phyloP scores from a whole-genome alignment of 352 stramenopile genomes.

The Pythium aristosporum region DNA sequence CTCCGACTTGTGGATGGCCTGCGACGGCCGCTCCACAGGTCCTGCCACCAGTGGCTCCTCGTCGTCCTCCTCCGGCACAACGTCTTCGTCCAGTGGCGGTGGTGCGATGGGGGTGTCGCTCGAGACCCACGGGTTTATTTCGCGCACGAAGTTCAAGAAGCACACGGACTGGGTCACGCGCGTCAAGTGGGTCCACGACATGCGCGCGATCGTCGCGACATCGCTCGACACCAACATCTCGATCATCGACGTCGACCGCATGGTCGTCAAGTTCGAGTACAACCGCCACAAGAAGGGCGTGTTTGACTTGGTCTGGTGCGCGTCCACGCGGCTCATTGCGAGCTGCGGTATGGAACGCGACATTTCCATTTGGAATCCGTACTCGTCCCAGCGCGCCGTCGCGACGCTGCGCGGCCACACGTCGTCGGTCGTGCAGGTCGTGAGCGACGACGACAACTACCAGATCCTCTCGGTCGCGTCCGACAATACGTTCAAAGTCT shows the following conservation, averaged over 20 bases:
- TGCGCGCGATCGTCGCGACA: constrained; percentile 75
- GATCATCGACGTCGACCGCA: constrained; percentile 78
- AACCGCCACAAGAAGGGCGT: constrained; percentile 79
- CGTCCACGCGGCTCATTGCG: constrained; percentile 69
- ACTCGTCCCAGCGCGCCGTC: constrained; percentile 79
- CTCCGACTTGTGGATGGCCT: constrained; percentile 66
- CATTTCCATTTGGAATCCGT: constrained; percentile 90
- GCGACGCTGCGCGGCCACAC: constrained; percentile 72
- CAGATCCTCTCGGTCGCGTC: constrained; percentile 80
- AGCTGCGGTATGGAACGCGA: constrained; percentile 85
- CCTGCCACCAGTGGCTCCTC: constrained; percentile 4
- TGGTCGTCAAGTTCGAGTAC: constrained; percentile 83
- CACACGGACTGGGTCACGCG: constrained; percentile 84
- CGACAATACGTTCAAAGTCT: constrained; percentile 85
- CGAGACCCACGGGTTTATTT: constrained; percentile 62
- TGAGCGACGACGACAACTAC: constrained; percentile 82
- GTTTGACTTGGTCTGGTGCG: constrained; percentile 81
- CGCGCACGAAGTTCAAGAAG: constrained; percentile 76
- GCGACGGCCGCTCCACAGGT: constrained; percentile 54
- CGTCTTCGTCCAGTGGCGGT: constrained; percentile 11
- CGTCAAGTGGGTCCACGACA: constrained; percentile 83
- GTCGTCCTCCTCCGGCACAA: neutral
- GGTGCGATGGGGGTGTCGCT: constrained; percentile 38
- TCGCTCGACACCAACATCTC: constrained; percentile 80
- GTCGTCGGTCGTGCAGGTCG: constrained; percentile 71